Evolutionary conservation across 805 yeast species (phyloP).

Genomic region (Jamesozyma lodderae): DNA sequence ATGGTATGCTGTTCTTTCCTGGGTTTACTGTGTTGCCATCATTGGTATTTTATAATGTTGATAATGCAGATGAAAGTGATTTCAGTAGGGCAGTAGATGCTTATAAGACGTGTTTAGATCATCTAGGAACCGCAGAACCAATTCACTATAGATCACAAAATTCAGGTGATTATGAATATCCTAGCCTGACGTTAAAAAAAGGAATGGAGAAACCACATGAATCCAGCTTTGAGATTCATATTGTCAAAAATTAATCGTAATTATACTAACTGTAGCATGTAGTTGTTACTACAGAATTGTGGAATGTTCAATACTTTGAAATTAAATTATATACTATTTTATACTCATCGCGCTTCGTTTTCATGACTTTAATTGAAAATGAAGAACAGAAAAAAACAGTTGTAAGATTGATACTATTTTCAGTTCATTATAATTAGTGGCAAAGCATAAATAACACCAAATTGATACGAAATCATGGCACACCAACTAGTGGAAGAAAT

Average conservation of each 20-base stretch:
- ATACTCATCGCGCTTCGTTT: no score
- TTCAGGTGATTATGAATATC: conserved; percentile 16
- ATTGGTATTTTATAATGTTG: conserved; percentile 9
- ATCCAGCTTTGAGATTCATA: conserved; percentile 11
- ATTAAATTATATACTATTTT: no score
- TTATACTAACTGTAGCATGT: no score
- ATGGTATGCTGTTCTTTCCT: conserved; percentile 19
- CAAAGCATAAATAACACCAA: no score
- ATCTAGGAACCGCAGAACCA: conserved; percentile 8
- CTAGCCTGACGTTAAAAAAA: conserved; percentile 7
- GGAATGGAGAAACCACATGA: conserved; percentile 12
- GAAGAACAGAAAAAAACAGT: no score
- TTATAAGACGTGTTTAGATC: conserved; percentile 7
- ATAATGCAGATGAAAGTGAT: conserved; percentile 2
- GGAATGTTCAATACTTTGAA: background rate
- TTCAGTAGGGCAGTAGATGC: conserved; percentile 2
- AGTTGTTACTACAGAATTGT: background rate
- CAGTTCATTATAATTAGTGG: no score
- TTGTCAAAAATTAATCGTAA: conserved; percentile 2
- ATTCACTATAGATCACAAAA: conserved; percentile 16
- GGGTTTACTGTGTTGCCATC: conserved; percentile 21
- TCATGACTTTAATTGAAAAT: background rate
- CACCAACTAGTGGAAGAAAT: conserved; percentile 26
- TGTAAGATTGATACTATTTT: background rate
- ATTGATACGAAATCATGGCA: conserved; percentile 1